Evolutionary conservation across 225 moss, liverwort and hornwort genomes (phyloP).

Genomic region (Marchantia polymorpha): DNA sequence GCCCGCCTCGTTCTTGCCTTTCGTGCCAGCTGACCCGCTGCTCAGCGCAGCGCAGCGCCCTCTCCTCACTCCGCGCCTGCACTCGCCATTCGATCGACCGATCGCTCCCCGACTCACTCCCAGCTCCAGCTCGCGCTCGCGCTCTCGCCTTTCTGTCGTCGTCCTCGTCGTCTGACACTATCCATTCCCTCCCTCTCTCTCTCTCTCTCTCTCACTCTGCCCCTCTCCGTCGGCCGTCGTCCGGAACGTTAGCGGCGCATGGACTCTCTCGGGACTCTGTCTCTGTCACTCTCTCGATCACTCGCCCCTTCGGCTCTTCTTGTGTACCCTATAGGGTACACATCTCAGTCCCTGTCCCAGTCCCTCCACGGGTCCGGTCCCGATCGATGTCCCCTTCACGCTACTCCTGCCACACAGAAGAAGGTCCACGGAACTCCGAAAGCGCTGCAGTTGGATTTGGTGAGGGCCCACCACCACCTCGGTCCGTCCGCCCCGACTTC

Average conservation of each 20-base stretch:
- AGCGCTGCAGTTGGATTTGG: constrained; percentile 8
- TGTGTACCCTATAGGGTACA: neutral
- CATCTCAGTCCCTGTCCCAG: neutral
- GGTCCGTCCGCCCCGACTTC: too few relatives aligned
- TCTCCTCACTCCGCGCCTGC: neutral
- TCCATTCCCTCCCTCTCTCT: neutral
- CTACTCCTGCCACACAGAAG: neutral
- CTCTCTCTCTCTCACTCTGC: too few relatives aligned
- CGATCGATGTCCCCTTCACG: neutral
- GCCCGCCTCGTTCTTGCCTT: neutral
- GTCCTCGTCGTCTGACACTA: neutral
- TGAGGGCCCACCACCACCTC: neutral
- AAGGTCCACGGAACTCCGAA: neutral
- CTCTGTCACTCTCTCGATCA: neutral
- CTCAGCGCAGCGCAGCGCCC: too few relatives aligned
- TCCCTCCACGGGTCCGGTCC: neutral
- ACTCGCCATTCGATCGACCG: neutral
- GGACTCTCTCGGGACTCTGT: neutral
- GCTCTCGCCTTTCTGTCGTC: neutral
- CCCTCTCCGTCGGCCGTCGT: neutral
- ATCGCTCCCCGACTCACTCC: neutral
- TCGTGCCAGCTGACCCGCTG: neutral
- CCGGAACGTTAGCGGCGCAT: neutral
- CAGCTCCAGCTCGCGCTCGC: neutral
- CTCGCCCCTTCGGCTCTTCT: neutral